Conservation (phyloP, 257 asterid genomes). For the Solanum bulbocastanum region DNA sequence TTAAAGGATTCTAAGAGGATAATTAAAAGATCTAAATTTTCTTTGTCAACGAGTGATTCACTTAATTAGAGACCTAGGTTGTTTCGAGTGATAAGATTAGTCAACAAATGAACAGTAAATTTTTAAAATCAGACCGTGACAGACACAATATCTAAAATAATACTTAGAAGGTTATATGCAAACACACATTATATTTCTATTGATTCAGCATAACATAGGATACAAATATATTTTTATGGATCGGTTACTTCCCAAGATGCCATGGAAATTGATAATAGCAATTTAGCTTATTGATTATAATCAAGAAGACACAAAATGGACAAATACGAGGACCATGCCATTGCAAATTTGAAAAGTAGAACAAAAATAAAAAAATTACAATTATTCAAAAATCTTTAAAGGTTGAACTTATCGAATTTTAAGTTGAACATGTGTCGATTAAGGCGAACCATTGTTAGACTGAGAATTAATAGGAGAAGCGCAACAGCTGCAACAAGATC, state of each 20-base stretch:
- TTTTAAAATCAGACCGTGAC: too few species aligned
- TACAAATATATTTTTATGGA: neutral
- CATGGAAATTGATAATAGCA: neutral
- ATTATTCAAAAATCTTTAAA: neutral
- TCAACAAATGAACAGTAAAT: too few species aligned
- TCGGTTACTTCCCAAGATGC: neutral
- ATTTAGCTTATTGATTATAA: neutral
- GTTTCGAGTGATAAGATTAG: too few species aligned
- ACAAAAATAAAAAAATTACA: neutral
- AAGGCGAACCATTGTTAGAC: conserved; percentile 1
- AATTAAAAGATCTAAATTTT: too few species aligned
- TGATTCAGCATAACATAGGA: neutral
- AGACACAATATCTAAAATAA: too few species aligned
- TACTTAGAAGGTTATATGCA: neutral
- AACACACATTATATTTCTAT: neutral
- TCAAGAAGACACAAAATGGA: neutral
- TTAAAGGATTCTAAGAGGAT: too few species aligned
- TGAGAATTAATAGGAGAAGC: conserved; percentile 11
- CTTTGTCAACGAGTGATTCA: too few species aligned
- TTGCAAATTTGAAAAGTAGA: neutral
- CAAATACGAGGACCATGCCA: neutral
- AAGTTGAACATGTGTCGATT: neutral
- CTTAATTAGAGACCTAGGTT: too few species aligned
- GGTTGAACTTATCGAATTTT: neutral
- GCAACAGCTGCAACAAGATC: conserved; percentile 35